Evolutionary conservation across 2,329 filamentous ascomycete species (phyloP).

Genomic region (Didymella lethalis): DNA sequence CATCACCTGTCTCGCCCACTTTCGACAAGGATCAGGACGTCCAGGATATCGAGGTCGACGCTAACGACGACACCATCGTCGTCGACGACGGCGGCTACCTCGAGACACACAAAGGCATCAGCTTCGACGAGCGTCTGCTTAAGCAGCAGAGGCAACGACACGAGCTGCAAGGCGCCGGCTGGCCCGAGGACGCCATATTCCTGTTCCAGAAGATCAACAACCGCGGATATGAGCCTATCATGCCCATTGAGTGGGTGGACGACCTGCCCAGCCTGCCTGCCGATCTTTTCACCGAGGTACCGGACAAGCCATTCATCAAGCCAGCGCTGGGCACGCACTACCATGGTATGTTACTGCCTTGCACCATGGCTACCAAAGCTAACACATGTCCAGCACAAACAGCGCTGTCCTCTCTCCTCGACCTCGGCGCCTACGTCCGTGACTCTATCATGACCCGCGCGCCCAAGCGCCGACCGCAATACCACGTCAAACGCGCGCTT

Average conservation of each 20-base stretch:
- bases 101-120: conserved; percentile 32
- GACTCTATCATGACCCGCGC: conserved; percentile 56
- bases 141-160: conserved; percentile 27
- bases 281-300: conserved; percentile 58
- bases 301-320: conserved; percentile 57
- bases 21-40: conserved; percentile 22
- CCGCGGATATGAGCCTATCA: conserved; percentile 64
- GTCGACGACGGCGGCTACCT: conserved; percentile 46
- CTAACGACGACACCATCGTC: conserved; percentile 48
- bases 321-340: conserved; percentile 55
- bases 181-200: conserved; percentile 61
- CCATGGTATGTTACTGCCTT: conserved; percentile 48
- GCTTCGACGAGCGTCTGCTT: conserved; percentile 34
- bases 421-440: conserved; percentile 60
- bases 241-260: conserved; percentile 60
- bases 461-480: conserved; percentile 46
- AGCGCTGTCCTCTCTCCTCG: conserved; percentile 60
- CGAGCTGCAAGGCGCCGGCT: conserved; percentile 55
- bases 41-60: conserved; percentile 38
- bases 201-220: conserved; percentile 62
- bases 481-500: conserved; percentile 54
- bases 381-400: conserved; percentile 55
- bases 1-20: conserved; percentile 13
- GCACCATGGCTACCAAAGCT: conserved; percentile 1
- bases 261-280: conserved; percentile 64